These are phyloP conservation scores for Carex sylvatica DNA, from an alignment of 202 grass and related monocot species.

Conservation along the genomic window DNA sequence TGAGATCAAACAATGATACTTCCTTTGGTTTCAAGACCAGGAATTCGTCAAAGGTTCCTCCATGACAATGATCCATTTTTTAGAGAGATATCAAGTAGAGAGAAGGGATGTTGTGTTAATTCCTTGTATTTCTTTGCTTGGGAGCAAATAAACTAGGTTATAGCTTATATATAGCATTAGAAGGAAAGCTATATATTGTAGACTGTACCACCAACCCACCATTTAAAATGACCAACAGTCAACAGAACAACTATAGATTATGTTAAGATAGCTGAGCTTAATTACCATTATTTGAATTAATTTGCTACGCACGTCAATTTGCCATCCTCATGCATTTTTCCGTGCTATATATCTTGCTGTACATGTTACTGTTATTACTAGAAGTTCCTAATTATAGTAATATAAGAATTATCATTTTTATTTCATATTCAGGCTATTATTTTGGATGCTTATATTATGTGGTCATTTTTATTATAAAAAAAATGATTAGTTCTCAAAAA, in stretches of 20 bases:
- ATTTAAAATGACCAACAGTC: neutral
- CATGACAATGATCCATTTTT: conserved; percentile 18
- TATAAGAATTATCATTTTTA: neutral
- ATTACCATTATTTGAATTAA: neutral
- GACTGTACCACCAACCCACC: neutral
- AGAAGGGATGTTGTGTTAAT: neutral
- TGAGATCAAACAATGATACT: conserved; percentile 28
- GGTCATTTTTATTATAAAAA: neutral
- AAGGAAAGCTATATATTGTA: conserved; percentile 2
- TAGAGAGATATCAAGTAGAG: neutral
- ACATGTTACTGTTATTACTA: neutral
- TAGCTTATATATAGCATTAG: conserved; percentile 13
- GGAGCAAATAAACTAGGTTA: neutral
- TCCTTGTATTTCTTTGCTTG: neutral
- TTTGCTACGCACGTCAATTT: neutral
- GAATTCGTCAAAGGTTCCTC: conserved; percentile 34
- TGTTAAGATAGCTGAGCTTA: neutral
- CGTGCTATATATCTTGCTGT: neutral
- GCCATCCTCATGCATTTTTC: neutral
- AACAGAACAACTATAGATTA: neutral
- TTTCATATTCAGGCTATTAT: neutral
- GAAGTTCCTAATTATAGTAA: neutral
- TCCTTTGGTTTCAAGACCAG: conserved; percentile 62
- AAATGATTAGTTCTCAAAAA: neutral
- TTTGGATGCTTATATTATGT: neutral